Percentiles rank a stretch among this genome's conserved stretches.
phyloP scores from a whole-genome alignment of 345 rosid genomes.

The Erucastrum elatum region DNA sequence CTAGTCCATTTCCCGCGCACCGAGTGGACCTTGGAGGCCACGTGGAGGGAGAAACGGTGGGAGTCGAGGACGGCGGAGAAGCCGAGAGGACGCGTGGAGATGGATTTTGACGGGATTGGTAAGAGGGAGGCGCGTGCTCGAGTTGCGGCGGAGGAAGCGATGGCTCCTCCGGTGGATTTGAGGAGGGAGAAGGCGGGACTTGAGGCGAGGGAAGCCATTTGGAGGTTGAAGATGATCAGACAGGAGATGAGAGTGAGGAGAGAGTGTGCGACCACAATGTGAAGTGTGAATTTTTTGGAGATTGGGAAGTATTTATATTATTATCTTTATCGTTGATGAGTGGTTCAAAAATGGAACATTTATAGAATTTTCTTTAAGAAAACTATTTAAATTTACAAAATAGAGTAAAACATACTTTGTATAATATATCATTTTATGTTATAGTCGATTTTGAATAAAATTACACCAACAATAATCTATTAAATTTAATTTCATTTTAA shows the following conservation, averaged over 20 bases:
- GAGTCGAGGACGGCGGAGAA: conserved; percentile 64
- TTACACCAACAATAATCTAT: too few relatives aligned
- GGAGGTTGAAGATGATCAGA: background rate
- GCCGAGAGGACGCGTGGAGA: conserved; percentile 50
- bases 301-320: background rate
- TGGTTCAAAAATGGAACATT: conserved; percentile 40
- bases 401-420: too few relatives aligned
- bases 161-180: conserved; percentile 43
- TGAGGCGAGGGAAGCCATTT: conserved; percentile 71
- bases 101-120: conserved; percentile 40
- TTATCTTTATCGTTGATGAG: conserved; percentile 65
- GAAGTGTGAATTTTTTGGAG: conserved; percentile 10
- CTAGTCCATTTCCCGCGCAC: conserved; percentile 44
- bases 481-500: too few relatives aligned
- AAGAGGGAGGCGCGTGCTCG: conserved; percentile 47
- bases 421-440: too few relatives aligned
- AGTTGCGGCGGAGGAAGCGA: conserved; percentile 25
- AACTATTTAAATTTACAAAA: too few relatives aligned
- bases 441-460: too few relatives aligned
- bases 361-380: background rate
- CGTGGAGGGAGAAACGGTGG: conserved; percentile 45
- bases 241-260: conserved; percentile 7
- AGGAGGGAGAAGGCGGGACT: conserved; percentile 67
- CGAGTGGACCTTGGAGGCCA: conserved; percentile 45
- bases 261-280: conserved; percentile 29